Evolutionary conservation across 108 stramenopile species (phyloP).

Genomic region (Cyclotella baltica): DNA sequence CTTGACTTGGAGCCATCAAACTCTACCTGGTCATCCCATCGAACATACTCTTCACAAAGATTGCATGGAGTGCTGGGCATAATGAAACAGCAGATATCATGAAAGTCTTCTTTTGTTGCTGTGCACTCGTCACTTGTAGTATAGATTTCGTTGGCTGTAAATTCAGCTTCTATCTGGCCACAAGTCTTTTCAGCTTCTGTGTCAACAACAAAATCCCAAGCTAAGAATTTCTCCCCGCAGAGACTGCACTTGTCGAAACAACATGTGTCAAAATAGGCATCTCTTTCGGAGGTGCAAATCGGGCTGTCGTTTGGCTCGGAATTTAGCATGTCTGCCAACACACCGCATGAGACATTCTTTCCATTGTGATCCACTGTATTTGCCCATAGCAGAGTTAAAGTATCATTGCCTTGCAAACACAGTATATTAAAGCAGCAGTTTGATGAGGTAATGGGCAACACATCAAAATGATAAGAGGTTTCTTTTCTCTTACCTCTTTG

Average conservation of each 20-base stretch:
- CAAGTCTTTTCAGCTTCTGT: constrained; percentile 45
- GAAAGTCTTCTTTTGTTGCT: constrained; percentile 34
- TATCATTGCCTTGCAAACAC: not conserved
- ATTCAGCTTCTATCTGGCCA: constrained; percentile 51
- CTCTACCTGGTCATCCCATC: constrained; percentile 50
- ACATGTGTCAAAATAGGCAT: constrained; percentile 36
- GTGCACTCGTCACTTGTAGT: constrained; percentile 34
- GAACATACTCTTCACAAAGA: constrained; percentile 48
- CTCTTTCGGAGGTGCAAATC: constrained; percentile 26
- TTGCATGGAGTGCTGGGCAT: constrained; percentile 46
- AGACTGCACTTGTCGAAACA: constrained; percentile 54
- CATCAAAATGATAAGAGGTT: not conserved
- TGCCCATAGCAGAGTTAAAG: constrained; percentile 42
- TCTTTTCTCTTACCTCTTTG: constrained; percentile 15
- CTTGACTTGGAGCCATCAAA: constrained; percentile 41
- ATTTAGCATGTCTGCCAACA: constrained; percentile 45
- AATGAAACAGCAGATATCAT: constrained; percentile 47
- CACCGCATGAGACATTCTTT: constrained; percentile 39
- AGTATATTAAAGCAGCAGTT: not conserved
- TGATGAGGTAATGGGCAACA: too few species aligned
- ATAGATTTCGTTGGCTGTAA: constrained; percentile 36
- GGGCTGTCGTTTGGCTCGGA: constrained; percentile 37
- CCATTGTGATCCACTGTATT: constrained; percentile 33
- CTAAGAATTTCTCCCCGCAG: constrained; percentile 44
- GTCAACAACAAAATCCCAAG: constrained; percentile 48